phyloP scores from a whole-genome alignment of 495 filamentous ascomycete genomes.

The Cladorrhinum samala region DNA sequence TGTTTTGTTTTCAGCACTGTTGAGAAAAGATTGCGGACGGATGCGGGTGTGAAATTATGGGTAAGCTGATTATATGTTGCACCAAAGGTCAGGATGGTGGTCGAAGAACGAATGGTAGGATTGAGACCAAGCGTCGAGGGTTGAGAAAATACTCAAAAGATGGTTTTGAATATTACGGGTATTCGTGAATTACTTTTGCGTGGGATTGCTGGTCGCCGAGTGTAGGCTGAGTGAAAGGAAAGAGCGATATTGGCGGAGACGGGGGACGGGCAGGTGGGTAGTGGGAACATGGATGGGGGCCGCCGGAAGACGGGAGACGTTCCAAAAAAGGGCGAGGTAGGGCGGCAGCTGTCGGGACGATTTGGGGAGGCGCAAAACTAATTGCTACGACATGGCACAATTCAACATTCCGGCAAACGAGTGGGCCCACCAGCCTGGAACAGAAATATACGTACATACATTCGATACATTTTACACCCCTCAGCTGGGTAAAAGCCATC shows the following conservation, averaged over 20 bases:
- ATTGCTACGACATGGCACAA: conserved; percentile 6
- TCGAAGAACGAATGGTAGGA: too few relatives aligned
- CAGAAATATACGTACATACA: too few relatives aligned
- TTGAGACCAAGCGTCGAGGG: background rate
- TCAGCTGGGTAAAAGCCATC: background rate
- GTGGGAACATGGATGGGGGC: conserved; percentile 21
- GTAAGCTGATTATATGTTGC: too few relatives aligned
- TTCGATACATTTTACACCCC: background rate
- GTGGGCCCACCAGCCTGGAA: conserved; percentile 15
- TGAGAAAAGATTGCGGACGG: background rate
- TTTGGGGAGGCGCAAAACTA: conserved; percentile 23
- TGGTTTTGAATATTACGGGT: conserved; percentile 2
- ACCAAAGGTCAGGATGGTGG: too few relatives aligned
- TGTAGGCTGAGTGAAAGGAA: conserved; percentile 13
- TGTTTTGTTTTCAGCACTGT: too few relatives aligned
- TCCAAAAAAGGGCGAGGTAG: conserved; percentile 20
- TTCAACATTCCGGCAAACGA: conserved; percentile 11
- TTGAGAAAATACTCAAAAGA: conserved; percentile 4
- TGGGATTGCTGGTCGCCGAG: conserved; percentile 1
- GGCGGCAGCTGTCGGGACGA: conserved; percentile 27
- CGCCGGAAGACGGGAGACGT: conserved; percentile 28
- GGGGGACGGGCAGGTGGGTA: conserved; percentile 20
- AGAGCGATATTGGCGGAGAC: conserved; percentile 18
- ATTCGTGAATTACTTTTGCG: too few relatives aligned
- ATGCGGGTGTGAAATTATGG: conserved; percentile 7